A percentile compares a stretch with the other conserved stretches of the same genome.
Evolutionary conservation across 2,329 filamentous ascomycete species (phyloP).

Genomic region (Curvularia sp.): DNA sequence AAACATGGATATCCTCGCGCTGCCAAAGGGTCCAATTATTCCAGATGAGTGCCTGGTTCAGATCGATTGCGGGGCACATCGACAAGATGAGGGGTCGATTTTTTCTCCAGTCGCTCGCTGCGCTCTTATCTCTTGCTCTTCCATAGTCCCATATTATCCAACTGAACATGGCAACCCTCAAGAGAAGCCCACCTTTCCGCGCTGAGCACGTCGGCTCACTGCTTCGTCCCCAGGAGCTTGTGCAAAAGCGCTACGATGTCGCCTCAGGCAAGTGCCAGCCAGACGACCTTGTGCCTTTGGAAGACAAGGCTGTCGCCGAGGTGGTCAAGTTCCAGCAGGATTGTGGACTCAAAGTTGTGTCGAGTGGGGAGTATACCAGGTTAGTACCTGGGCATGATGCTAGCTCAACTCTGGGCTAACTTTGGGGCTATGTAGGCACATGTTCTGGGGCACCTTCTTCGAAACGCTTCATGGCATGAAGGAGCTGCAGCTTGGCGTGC

Average conservation of each 20-base stretch:
- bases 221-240: constrained; percentile 68
- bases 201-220: constrained; percentile 77
- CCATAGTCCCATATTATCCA: constrained; percentile 9
- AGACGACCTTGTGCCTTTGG: constrained; percentile 61
- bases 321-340: constrained; percentile 71
- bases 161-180: constrained; percentile 47
- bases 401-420: constrained; percentile 20
- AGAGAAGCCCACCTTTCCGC: constrained; percentile 66
- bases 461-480: constrained; percentile 63
- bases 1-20: constrained; percentile 18
- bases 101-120: constrained; percentile 18
- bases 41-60: constrained; percentile 22
- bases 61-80: constrained; percentile 34
- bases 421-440: constrained; percentile 45
- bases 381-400: constrained; percentile 10
- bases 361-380: constrained; percentile 71
- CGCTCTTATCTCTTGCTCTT: constrained; percentile 8
- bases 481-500: constrained; percentile 54
- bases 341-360: constrained; percentile 68
- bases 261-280: constrained; percentile 58
- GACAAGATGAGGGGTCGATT: constrained; percentile 34
- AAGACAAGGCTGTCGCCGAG: constrained; percentile 70
- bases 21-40: constrained; percentile 21
- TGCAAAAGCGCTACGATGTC: constrained; percentile 64
- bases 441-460: constrained; percentile 67